Conservation (phyloP, 257 asterid species). For the Lavandula angustifolia region DNA sequence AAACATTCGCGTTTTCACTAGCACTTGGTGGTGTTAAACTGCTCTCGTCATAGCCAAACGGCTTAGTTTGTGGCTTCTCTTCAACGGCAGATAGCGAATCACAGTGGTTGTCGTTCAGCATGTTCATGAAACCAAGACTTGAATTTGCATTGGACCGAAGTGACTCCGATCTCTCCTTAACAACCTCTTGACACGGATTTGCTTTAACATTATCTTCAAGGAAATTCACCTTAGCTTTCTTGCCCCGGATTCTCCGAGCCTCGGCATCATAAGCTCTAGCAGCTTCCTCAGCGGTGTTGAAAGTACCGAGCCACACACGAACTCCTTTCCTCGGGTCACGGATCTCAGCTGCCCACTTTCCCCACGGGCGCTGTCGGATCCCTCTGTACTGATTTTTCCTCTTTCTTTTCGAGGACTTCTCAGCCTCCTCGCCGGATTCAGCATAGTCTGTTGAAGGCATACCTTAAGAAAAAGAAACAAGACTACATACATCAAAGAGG, state of each 20-base stretch:
- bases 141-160: slow-evolving; percentile 32
- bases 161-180: slow-evolving; percentile 38
- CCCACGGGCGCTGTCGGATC: slow-evolving; percentile 99
- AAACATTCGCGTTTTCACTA: slow-evolving; percentile 43
- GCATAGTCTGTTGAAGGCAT: slow-evolving; percentile 36
- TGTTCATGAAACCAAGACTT: slow-evolving; percentile 34
- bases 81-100: slow-evolving; percentile 49
- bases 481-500: slow-evolving; percentile 20
- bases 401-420: slow-evolving; percentile 74
- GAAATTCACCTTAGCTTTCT: slow-evolving; percentile 91
- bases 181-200: slow-evolving; percentile 34
- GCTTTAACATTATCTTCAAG: slow-evolving; percentile 58
- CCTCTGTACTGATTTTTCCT: slow-evolving; percentile 96
- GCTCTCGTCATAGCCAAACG: slow-evolving; percentile 42
- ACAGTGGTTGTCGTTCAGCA: slow-evolving; percentile 36
- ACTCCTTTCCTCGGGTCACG: slow-evolving; percentile 98
- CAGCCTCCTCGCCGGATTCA: slow-evolving; percentile 61
- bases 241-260: slow-evolving; percentile 92
- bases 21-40: slow-evolving; percentile 44
- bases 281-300: slow-evolving; percentile 97
- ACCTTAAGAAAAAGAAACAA: slow-evolving; percentile 38
- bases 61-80: slow-evolving; percentile 64
- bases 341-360: slow-evolving; percentile 99
- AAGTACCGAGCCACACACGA: slow-evolving; percentile 98
- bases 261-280: slow-evolving; percentile 93